Percentiles rank a stretch among this genome's conserved stretches.
phyloP scores from a whole-genome alignment of 2,329 filamentous ascomycete genomes.

The Aspergillus pseudonomiae region DNA sequence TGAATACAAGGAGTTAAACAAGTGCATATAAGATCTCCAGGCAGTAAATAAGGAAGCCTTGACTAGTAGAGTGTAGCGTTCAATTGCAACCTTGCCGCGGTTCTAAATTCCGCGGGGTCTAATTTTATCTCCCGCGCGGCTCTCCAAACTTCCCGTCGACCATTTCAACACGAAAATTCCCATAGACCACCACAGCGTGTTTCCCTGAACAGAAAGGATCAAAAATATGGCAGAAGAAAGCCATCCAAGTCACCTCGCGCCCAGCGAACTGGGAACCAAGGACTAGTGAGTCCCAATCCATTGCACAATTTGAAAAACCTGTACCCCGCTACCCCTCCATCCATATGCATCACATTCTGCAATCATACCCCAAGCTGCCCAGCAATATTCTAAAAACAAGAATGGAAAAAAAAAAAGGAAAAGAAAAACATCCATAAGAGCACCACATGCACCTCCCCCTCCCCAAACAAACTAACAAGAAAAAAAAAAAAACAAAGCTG shows the following conservation, averaged over 20 bases:
- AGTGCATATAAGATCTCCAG: neutral
- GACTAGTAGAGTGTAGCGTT: neutral
- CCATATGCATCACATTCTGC: neutral
- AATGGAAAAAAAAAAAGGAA: no score
- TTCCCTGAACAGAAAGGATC: neutral
- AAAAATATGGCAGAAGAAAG: conserved; percentile 27
- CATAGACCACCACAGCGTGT: neutral
- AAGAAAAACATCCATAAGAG: no score
- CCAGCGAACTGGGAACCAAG: conserved; percentile 82
- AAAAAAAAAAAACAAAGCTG: conserved; percentile 58
- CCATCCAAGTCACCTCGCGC: conserved; percentile 69
- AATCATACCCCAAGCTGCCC: neutral
- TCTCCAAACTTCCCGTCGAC: neutral
- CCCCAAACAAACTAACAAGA: conserved; percentile 2
- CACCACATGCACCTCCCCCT: no score
- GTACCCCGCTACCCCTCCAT: conserved; percentile 20
- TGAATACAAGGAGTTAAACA: conserved; percentile 8
- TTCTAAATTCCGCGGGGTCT: neutral
- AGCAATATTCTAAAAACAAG: conserved; percentile 6
- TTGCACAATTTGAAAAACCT: neutral
- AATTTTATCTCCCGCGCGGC: neutral
- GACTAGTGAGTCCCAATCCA: conserved; percentile 70
- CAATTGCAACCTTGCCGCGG: neutral
- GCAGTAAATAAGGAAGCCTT: neutral
- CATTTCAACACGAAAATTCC: neutral